Evolutionary conservation across 2,329 filamentous ascomycete genomes (phyloP).

Genomic region (Talaromyces atroroseus): DNA sequence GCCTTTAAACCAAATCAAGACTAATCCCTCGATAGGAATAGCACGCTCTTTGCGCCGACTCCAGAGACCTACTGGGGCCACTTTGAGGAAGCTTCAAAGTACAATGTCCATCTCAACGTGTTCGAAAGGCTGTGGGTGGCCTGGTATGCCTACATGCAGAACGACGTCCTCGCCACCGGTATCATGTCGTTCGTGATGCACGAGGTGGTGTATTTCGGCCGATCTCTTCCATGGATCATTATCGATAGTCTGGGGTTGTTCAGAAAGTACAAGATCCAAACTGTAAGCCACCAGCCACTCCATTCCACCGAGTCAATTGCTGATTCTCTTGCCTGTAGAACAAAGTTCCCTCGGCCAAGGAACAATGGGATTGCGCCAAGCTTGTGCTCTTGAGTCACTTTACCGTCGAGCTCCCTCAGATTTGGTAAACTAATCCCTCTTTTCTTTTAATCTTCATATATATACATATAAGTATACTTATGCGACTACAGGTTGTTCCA

Average conservation of each 20-base stretch:
- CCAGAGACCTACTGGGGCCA: slow-evolving; percentile 60
- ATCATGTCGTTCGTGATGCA: slow-evolving; percentile 98
- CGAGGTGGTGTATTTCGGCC: slow-evolving; percentile 90
- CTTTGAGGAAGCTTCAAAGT: slow-evolving; percentile 59
- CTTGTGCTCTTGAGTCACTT: slow-evolving; percentile 93
- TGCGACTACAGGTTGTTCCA: slow-evolving; percentile 70
- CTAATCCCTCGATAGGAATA: slow-evolving; percentile 37
- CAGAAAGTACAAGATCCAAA: slow-evolving; percentile 91
- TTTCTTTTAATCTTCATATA: neutral
- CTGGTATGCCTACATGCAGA: slow-evolving; percentile 98
- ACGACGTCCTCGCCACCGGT: slow-evolving; percentile 91
- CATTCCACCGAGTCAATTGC: neutral
- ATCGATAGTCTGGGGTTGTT: slow-evolving; percentile 84
- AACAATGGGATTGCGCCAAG: slow-evolving; percentile 91
- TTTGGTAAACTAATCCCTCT: slow-evolving; percentile 58
- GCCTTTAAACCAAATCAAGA: neutral
- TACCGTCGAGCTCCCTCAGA: slow-evolving; percentile 95
- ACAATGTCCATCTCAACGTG: slow-evolving; percentile 81
- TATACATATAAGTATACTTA: neutral
- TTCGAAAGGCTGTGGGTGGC: slow-evolving; percentile 87
- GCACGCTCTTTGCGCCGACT: slow-evolving; percentile 35
- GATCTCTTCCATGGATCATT: slow-evolving; percentile 84
- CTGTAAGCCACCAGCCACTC: slow-evolving; percentile 41
- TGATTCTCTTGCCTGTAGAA: slow-evolving; percentile 38
- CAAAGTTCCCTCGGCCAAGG: slow-evolving; percentile 86